Evolutionary conservation across 352 stramenopile species (phyloP), one percentile per base, ranked within the genome.

Genomic region (Phytophthora tentaculata): DNA sequence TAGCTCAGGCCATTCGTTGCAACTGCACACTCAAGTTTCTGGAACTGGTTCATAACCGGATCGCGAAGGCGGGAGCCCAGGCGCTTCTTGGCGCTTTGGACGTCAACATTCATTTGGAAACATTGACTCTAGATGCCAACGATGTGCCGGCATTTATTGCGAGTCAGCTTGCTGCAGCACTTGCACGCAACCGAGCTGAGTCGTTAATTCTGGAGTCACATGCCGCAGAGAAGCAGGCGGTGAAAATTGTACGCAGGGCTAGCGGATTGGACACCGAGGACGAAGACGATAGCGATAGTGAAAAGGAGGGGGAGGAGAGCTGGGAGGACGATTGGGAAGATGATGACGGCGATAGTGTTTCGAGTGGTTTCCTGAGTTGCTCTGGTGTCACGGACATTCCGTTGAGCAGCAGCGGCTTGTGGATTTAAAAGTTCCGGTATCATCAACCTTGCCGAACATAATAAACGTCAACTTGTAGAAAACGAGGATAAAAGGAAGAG

Each of bases 61-160:
- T 94, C 58, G 79, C 77, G 6, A 62, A 54, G 32, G 70, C 68
- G 5, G 83, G 84, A 14, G 80, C 73, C 0, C 61, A 81, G 47
- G 81, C 77, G 19, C 65, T 94, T 3, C 61, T 91, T 9, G 75
- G 88, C 13, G 84, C 81, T 32, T 64, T 92, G 19, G 75, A 91
- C n/a, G 74, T 88, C 28, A 94, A 92, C 54, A 71, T 80, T 22
- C 66, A 84, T 32, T 67, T 94, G 19, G 77, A 92, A 73, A 82
- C 75, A 6, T 53, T 94, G 35, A 81, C 81, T 65, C 57, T 92
- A 24, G 76, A 83, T 13, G 80, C 67, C 37, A 92, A 92, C 61
- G 59, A 75, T 32, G 76, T 94, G 5, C 69, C 79, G 0, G 45
- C 66, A 13, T 77, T 73, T 20, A 73, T 84, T 12, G 69, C 64